These are phyloP conservation scores for Herpetomonas tarakana DNA, from an alignment of 208 protist species.

Conservation along the genomic window DNA sequence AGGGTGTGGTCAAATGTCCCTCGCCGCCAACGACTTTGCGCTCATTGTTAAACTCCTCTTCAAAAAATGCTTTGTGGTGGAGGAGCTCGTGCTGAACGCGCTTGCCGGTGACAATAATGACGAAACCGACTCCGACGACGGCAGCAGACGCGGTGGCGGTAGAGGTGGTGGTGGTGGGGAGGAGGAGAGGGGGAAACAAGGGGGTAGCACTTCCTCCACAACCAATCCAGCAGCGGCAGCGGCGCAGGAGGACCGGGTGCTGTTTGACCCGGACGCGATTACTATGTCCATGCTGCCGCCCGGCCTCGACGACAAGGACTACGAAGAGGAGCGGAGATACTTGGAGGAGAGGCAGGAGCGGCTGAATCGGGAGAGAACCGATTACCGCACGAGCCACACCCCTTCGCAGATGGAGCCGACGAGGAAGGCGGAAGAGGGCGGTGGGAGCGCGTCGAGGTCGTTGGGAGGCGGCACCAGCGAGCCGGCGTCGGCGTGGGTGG, in stretches of 20 bases:
- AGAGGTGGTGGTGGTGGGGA: slow-evolving; percentile 8
- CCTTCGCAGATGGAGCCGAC: no score
- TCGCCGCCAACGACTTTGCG: slow-evolving; percentile 51
- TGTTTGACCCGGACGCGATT: slow-evolving; percentile 2
- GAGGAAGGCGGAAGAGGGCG: neutral
- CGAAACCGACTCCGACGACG: neutral
- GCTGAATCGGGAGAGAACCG: neutral
- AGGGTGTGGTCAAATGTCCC: slow-evolving; percentile 22
- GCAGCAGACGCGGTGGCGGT: neutral
- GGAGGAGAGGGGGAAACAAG: slow-evolving; percentile 3
- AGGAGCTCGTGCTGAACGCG: slow-evolving; percentile 44
- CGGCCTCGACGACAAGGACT: slow-evolving; percentile 51
- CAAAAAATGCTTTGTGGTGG: slow-evolving; percentile 48
- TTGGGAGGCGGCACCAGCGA: neutral
- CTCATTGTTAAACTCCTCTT: slow-evolving; percentile 48
- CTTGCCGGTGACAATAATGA: slow-evolving; percentile 7
- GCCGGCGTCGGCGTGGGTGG: slow-evolving; percentile 22
- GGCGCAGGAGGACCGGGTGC: neutral
- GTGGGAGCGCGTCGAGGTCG: neutral
- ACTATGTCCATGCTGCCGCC: slow-evolving; percentile 31
- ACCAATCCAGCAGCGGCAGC: neutral
- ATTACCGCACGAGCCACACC: neutral
- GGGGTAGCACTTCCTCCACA: no score
- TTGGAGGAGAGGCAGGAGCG: slow-evolving; percentile 13
- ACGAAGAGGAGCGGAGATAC: slow-evolving; percentile 31